Conservation (phyloP, 441 rosid species). For the Melastoma candidum region DNA sequence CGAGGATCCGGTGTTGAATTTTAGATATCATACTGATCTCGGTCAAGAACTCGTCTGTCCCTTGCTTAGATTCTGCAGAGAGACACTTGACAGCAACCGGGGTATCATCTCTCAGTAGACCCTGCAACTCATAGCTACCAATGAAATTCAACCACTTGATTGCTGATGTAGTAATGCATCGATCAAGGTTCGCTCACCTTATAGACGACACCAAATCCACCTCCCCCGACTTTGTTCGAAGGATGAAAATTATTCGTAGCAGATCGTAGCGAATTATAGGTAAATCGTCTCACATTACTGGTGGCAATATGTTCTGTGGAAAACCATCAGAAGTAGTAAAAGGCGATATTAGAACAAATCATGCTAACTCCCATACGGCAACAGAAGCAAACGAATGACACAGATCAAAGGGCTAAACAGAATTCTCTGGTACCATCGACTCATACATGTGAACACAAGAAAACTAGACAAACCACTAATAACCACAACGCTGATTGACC, state of each 20-base stretch:
- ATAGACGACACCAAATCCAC: constrained; percentile 87
- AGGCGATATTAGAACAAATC: no score
- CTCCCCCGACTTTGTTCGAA: constrained; percentile 69
- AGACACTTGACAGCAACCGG: constrained; percentile 51
- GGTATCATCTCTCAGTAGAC: constrained; percentile 46
- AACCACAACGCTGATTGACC: no score
- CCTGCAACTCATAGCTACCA: constrained; percentile 24
- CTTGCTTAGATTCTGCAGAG: constrained; percentile 64
- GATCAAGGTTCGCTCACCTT: constrained; percentile 35
- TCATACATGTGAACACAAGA: no score
- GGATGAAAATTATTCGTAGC: constrained; percentile 74
- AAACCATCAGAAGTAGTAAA: constrained; percentile 9
- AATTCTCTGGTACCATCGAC: no score
- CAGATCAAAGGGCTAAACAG: no score
- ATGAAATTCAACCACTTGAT: not conserved
- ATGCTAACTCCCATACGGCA: no score
- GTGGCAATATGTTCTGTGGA: constrained; percentile 45
- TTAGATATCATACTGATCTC: constrained; percentile 51
- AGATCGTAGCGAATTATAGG: constrained; percentile 65
- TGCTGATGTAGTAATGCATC: not conserved
- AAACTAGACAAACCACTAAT: no score
- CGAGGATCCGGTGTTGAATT: constrained; percentile 54
- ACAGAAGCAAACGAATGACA: no score
- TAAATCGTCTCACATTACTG: constrained; percentile 56
- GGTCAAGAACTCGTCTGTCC: constrained; percentile 46